Percentiles rank a stretch among this genome's conserved stretches.
Evolutionary conservation across 192 early-diverging fungal genomes (phyloP).

Genomic region (Podochytrium sp.): DNA sequence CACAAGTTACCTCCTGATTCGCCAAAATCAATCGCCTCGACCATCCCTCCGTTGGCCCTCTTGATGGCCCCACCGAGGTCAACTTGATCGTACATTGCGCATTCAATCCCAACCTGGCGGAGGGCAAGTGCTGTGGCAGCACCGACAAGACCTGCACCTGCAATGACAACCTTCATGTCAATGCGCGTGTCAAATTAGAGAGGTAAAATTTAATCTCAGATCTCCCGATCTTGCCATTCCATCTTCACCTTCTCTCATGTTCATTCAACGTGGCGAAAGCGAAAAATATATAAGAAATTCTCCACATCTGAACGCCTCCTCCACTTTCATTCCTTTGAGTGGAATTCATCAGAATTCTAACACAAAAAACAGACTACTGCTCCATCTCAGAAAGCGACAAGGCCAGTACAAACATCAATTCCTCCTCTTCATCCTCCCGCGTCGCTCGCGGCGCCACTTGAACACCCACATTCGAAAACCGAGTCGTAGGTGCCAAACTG

Average conservation of each 20-base stretch:
- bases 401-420: constrained; percentile 26
- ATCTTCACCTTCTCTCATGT: too few relatives aligned
- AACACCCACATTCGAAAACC: constrained; percentile 4
- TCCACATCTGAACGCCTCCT: too few relatives aligned
- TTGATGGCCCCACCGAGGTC: background rate
- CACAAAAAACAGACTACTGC: too few relatives aligned
- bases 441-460: constrained; percentile 22
- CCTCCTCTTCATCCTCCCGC: constrained; percentile 18
- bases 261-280: too few relatives aligned
- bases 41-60: background rate
- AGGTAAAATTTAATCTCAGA: too few relatives aligned
- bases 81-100: background rate
- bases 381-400: constrained; percentile 4
- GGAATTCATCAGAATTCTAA: too few relatives aligned
- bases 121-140: background rate
- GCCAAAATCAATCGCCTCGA: background rate
- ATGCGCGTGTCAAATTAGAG: too few relatives aligned
- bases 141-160: constrained; percentile 12
- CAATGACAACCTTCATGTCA: constrained; percentile 6
- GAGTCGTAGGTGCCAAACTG: constrained; percentile 14
- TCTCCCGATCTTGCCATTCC: too few relatives aligned
- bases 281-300: too few relatives aligned
- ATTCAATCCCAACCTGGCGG: background rate
- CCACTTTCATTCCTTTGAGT: too few relatives aligned
- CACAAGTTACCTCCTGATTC: background rate